Base-by-base conservation (phyloP, 2,329 filamentous ascomycete genomes). In the Xylaria sp. region DNA sequence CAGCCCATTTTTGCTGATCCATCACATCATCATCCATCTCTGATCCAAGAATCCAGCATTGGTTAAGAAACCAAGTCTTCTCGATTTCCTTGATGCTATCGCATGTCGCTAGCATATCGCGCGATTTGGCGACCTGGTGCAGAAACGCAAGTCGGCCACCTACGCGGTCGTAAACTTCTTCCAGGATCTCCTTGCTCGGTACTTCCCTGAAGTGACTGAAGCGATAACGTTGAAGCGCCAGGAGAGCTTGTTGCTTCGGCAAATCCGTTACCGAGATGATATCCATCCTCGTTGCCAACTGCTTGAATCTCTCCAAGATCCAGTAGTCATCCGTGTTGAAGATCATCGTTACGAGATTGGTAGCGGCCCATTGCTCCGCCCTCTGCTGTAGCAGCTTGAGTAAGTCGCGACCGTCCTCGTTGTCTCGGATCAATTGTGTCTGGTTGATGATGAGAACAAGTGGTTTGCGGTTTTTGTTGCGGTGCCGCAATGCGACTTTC, bases 311-410 rank as follows among this genome's bases (percentile, higher is more conserved):
- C 74, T 99, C 94, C 69, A 97, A 97, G 0, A 99, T 90, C 94
- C 94, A 99, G 76, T 96, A 99, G 72, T 97, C 94, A 74, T 99
- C 94, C 57, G 87, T 92, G 75, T 97, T 97, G 77, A 99, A 92
- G 39, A 99, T 87, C 80, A 91, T 84, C 1, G 94, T 97, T 35
- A 95, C 90, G 7, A 99, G 82, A 65, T 91, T 93, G 18, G 90
- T 86, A 1, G 93, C 94, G 1, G 94, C 93, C 94, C 94, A 99
- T 73, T 94, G 90, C 75, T 99, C 94, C 1, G 94, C 93, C 37
- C 92, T 86, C 72, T 99, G 94, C 71, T 99, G 94, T 35, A 99
- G 86, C 54, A 99, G 84, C 74, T 99, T 94, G 48, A 99, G 85
- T 11, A 99, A 79, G 72, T 97, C 91, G 58, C 89, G 88, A n/a